Conservation (phyloP, 202 grass and related monocot genomes). For the Elaeis oleifera region DNA sequence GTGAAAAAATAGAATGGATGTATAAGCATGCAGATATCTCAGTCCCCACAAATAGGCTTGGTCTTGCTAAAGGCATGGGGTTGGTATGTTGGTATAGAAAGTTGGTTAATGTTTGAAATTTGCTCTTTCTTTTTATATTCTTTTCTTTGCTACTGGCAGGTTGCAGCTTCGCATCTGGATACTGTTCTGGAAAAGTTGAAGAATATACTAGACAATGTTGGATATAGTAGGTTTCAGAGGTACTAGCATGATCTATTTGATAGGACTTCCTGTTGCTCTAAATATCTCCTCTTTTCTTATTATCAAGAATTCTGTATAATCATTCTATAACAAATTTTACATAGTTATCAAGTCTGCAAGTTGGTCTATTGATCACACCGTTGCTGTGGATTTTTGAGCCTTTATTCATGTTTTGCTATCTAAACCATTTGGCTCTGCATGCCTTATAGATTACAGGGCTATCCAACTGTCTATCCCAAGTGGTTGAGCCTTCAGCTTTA, state of each 20-base stretch:
- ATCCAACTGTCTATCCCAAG: too few relatives aligned
- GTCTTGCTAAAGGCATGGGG: slow-evolving; percentile 95
- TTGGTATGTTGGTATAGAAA: slow-evolving; percentile 49
- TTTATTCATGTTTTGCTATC: too few relatives aligned
- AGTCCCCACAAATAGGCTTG: slow-evolving; percentile 84
- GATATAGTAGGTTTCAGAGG: slow-evolving; percentile 69
- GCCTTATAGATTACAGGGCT: too few relatives aligned
- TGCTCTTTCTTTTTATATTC: slow-evolving; percentile 22
- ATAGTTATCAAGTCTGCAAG: too few relatives aligned
- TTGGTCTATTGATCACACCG: too few relatives aligned
- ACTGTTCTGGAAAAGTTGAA: slow-evolving; percentile 97
- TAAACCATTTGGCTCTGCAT: too few relatives aligned
- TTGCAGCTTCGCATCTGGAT: slow-evolving; percentile 95
- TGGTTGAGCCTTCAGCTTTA: too few relatives aligned
- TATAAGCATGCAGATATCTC: slow-evolving; percentile 83
- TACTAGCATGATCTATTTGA: slow-evolving; percentile 30
- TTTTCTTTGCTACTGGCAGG: slow-evolving; percentile 40
- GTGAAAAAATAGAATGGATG: slow-evolving; percentile 95
- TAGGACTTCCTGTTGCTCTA: not conserved
- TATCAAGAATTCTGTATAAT: too few relatives aligned
- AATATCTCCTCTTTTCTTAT: not conserved
- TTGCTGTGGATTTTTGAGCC: too few relatives aligned
- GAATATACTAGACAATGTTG: slow-evolving; percentile 66
- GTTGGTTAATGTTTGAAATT: slow-evolving; percentile 18
- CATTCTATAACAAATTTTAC: too few relatives aligned